These are phyloP conservation scores for Jaapia argillacea DNA, from an alignment of 768 basidiomycete genomes.

Conservation along the genomic window DNA sequence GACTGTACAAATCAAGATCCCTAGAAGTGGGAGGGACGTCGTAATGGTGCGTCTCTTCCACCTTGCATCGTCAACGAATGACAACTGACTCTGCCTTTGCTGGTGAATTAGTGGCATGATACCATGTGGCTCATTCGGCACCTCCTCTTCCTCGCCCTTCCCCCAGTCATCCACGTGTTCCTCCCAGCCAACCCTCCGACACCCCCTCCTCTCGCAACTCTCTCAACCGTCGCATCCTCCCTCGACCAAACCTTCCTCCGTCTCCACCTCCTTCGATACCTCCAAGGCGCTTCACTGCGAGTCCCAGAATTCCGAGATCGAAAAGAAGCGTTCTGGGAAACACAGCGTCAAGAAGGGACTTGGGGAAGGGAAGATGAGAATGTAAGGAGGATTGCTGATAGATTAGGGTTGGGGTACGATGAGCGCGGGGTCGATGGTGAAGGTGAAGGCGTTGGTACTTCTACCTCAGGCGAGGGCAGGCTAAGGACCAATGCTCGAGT, in stretches of 20 bases:
- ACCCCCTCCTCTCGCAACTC: conserved; percentile 12
- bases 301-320: conserved; percentile 34
- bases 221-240: conserved; percentile 15
- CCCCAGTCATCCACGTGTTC: conserved; percentile 36
- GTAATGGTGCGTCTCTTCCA: conserved; percentile 26
- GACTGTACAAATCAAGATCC: conserved; percentile 37
- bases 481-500: conserved; percentile 11
- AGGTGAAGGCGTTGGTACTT: conserved; percentile 9
- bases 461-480: conserved; percentile 10
- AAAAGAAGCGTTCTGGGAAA: conserved; percentile 47
- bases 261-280: conserved; percentile 45
- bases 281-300: conserved; percentile 48
- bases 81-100: not conserved
- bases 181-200: conserved; percentile 25
- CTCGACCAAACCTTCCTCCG: conserved; percentile 31
- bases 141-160: conserved; percentile 46
- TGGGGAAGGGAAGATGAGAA: conserved; percentile 36
- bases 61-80: not conserved
- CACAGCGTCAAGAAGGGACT: conserved; percentile 40
- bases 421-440: too few relatives aligned
- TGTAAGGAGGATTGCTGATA: conserved; percentile 36
- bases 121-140: conserved; percentile 42
- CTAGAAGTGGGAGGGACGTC: conserved; percentile 24
- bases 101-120: conserved; percentile 73
- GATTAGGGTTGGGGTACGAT: conserved; percentile 32